Evolutionary conservation across 2,329 filamentous ascomycete species (phyloP).

Genomic region (Madurella fahalii): DNA sequence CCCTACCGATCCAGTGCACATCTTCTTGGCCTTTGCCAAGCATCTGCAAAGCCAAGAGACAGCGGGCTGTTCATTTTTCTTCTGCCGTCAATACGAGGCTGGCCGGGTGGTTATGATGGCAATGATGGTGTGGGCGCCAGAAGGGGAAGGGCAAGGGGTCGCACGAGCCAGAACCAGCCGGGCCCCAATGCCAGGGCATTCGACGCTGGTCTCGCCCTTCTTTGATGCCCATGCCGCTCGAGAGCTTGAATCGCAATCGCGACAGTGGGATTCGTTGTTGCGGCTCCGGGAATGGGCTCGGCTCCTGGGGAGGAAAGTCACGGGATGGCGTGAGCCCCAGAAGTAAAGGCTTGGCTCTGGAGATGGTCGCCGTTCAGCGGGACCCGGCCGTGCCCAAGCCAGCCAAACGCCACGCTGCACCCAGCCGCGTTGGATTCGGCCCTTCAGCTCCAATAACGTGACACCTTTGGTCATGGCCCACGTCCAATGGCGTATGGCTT

Average conservation of each 20-base stretch:
- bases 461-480: background rate
- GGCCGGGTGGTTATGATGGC: no score
- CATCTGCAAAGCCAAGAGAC: no score
- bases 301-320: constrained; percentile 6
- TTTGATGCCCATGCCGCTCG: no score
- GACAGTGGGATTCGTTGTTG: background rate
- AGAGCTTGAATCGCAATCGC: background rate
- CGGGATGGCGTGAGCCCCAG: constrained; percentile 16
- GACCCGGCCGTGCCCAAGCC: constrained; percentile 1
- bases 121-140: no score
- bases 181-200: background rate
- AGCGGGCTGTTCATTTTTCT: background rate
- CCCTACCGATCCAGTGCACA: no score
- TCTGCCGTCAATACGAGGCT: background rate
- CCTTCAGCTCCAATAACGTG: constrained; percentile 18
- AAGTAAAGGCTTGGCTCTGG: constrained; percentile 3
- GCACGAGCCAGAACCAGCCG: background rate
- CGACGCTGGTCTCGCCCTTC: no score
- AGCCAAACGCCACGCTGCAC: constrained; percentile 18
- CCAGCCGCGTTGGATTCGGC: constrained; percentile 23
- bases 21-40: no score
- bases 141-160: background rate
- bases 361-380: constrained; percentile 15
- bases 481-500: constrained; percentile 1
- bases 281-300: constrained; percentile 10